Evolutionary conservation across 2,329 filamentous ascomycete species (phyloP), one percentile per base, ranked within the genome.

Genomic region (Neofusicoccum parvum): DNA sequence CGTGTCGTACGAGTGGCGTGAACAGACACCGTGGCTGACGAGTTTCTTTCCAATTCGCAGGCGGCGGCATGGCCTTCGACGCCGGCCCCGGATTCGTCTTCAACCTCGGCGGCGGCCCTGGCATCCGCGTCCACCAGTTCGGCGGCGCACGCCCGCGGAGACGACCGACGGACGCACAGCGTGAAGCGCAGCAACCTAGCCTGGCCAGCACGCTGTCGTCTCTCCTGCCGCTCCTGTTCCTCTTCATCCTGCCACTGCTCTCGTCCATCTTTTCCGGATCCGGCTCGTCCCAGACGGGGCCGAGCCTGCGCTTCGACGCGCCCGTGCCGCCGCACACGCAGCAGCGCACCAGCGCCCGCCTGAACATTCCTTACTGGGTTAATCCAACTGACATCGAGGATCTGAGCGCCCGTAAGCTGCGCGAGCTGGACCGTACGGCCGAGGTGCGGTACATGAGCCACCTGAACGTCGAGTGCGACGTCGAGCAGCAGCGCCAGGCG

Each of bases 81-180:
- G 86, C 85, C 67, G 92, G 92, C 15, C 92, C 92, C 32, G 91
- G 92, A 71, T 97, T 97, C 77, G 92, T 97, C 64, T 98, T 98
- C 80, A 97, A 97, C 80, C 87, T 97, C 78, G 92, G 92, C 70
- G 94, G 94, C 67, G 92, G 93, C 7, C 93, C 94, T 3, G 94
- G 94, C 20, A 89, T 99, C 72, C 88, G 94, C 67, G 92, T 99
- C 67, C 95, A 98, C 78, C 94, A 97, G 76, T 98, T 99, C 77
- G 94, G 94, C 71, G 94, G 95, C 63, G 85, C 82, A 5, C 84
- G 86, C 64, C 92, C 94, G 27, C 87, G 92, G 71, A 85, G 90
- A 79, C 86, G 95, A 74, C 93, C 94, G 20, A 53, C 54, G 9
- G 77, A 74, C 17, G 75, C 87, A 86, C 73, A 86, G 85, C 69